Evolutionary conservation across 805 yeast species (phyloP).

Genomic region (Wickerhamomyces xylosicus): DNA sequence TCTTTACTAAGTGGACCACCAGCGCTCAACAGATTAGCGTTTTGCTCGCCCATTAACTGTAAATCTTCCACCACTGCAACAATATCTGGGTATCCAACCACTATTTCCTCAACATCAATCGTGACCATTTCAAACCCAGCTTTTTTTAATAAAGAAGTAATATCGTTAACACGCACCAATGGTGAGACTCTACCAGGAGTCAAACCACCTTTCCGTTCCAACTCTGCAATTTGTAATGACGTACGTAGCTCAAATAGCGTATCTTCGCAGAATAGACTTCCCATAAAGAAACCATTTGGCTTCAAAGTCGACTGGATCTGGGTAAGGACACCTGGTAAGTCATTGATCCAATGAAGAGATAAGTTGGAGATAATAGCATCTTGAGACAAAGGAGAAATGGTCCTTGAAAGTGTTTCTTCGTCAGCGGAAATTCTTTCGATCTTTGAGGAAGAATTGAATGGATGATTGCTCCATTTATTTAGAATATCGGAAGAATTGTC

Average conservation of each 20-base stretch:
- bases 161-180: conserved; percentile 65
- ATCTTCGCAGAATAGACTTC: conserved; percentile 76
- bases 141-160: conserved; percentile 60
- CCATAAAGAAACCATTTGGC: conserved; percentile 79
- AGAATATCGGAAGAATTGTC: conserved; percentile 51
- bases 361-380: conserved; percentile 70
- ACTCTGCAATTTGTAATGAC: conserved; percentile 70
- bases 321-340: conserved; percentile 55
- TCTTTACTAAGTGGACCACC: conserved; percentile 42
- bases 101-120: conserved; percentile 74
- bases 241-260: conserved; percentile 78
- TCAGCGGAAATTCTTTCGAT: conserved; percentile 48
- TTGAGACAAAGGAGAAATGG: conserved; percentile 25
- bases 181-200: conserved; percentile 80
- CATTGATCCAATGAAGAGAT: conserved; percentile 79
- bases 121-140: conserved; percentile 77
- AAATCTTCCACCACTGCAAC: conserved; percentile 59
- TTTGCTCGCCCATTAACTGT: conserved; percentile 78
- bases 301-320: conserved; percentile 48
- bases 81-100: conserved; percentile 69
- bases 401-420: conserved; percentile 45
- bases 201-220: conserved; percentile 70
- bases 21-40: conserved; percentile 40
- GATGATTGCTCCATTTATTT: conserved; percentile 35
- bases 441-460: conserved; percentile 29